Evolutionary conservation across 768 basidiomycete genomes (phyloP), one percentile per base, ranked within the genome.

Genomic region (Boletus pseudo-olivaceus): DNA sequence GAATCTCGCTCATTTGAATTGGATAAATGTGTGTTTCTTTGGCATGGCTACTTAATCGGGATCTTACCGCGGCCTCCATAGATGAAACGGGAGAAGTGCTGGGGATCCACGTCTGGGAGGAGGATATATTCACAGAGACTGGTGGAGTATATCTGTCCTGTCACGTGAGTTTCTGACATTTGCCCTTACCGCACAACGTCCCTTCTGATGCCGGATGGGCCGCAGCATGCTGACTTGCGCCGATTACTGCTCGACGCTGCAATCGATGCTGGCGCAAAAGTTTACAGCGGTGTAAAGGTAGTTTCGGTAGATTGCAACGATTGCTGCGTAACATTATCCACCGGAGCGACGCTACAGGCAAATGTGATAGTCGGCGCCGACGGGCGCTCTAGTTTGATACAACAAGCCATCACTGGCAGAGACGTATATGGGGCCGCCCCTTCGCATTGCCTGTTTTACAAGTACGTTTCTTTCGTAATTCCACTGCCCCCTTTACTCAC

Each of bases 311-410:
- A 75, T 53, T 62, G 57, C 34, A 69, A 75, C 23, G 53, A 64
- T 19, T 56, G 69, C 10, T 63, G 67, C 43, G 73, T 80, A 6
- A 71, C 64, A 1, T 51, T 77, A 26, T 73, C 75, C 23, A 71
- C 65, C 34, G 82, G 82, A 17, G 71, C 76, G 47, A 69, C 61
- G 12, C 51, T 83, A 9, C 61, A 58, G 15, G 79, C 78, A 15
- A 82, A 87, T 62, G 67, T 84, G 29, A 69, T 86, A 49, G 74
- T 86, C 19, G 84, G 80, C 32, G 84, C 85, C 4, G 85, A 86
- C 64, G 85, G 85, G 7, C 72, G 71, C 40, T 64, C 70, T 15
- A 82, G 82, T 20, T 23, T 78, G 30, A 67, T 75, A n/a, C 64
- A 73, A 35, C 64, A 62, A 23, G 61, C 69, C 3, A 64, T 80